These are phyloP conservation scores for Tremella yokohamensis DNA, from an alignment of 768 basidiomycete genomes.

Conservation along the genomic window DNA sequence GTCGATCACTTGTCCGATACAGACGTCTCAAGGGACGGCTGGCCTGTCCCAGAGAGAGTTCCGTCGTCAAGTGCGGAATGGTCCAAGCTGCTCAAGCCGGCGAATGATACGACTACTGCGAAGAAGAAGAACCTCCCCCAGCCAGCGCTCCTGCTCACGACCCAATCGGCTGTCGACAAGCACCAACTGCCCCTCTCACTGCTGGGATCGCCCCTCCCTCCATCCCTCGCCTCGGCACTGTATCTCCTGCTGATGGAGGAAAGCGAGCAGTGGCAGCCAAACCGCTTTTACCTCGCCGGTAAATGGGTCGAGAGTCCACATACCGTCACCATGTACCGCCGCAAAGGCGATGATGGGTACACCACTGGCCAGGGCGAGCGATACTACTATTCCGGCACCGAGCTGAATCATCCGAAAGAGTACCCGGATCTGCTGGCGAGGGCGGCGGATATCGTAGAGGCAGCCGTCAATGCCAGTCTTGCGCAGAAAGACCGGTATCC, in stretches of 20 bases:
- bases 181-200: conserved; percentile 36
- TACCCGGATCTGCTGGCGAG: conserved; percentile 39
- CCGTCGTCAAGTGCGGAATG: too few relatives aligned
- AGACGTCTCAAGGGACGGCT: too few relatives aligned
- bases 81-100: too few relatives aligned
- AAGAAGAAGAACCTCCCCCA: conserved; percentile 28
- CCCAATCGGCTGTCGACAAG: conserved; percentile 34
- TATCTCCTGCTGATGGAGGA: conserved; percentile 47
- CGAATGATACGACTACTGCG: neutral
- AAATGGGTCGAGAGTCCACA: conserved; percentile 45
- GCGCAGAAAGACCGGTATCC: conserved; percentile 27
- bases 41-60: too few relatives aligned
- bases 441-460: conserved; percentile 45
- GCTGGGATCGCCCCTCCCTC: conserved; percentile 38
- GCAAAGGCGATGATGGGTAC: conserved; percentile 1
- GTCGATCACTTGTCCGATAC: too few relatives aligned
- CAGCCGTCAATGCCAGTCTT: conserved; percentile 43
- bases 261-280: conserved; percentile 37
- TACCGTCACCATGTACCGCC: conserved; percentile 26
- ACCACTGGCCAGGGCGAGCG: conserved; percentile 7
- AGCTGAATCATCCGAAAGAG: conserved; percentile 13
- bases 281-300: conserved; percentile 44
- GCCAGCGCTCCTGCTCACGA: conserved; percentile 38
- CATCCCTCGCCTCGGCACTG: conserved; percentile 46
- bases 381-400: conserved; percentile 35